Conservation (phyloP, 257 asterid species). For the Eucommia ulmoides region DNA sequence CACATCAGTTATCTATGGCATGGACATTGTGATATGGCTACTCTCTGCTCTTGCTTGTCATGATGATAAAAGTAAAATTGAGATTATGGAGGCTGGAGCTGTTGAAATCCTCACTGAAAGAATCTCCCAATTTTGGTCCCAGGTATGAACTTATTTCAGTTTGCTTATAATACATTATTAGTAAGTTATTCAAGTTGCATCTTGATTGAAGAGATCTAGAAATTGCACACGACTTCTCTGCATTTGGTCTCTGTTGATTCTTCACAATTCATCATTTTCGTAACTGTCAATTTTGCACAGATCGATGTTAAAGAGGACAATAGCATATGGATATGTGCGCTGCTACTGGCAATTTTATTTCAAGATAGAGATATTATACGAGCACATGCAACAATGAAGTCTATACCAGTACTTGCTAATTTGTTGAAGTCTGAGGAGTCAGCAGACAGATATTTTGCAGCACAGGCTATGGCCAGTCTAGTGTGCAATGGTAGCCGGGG, state of each 20-base stretch:
- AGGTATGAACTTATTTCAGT: conserved; percentile 33
- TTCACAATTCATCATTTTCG: too few species aligned
- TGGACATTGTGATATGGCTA: conserved; percentile 78
- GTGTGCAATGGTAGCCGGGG: conserved; percentile 99
- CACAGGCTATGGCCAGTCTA: conserved; percentile 90
- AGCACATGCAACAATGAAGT: conserved; percentile 70
- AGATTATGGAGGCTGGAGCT: conserved; percentile 89
- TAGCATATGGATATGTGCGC: conserved; percentile 78
- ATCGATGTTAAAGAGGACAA: conserved; percentile 76
- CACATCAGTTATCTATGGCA: conserved; percentile 67
- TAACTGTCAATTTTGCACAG: conserved; percentile 24
- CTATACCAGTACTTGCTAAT: conserved; percentile 74
- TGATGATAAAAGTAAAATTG: conserved; percentile 58
- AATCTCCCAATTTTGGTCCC: conserved; percentile 52
- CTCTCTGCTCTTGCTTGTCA: conserved; percentile 74
- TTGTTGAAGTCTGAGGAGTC: conserved; percentile 81
- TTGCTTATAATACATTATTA: conserved; percentile 4
- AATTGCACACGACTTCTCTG: conserved; percentile 1
- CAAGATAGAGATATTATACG: conserved; percentile 87
- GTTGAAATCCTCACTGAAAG: conserved; percentile 78
- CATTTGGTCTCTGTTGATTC: too few species aligned
- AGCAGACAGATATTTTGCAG: conserved; percentile 87
- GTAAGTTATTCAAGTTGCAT: conserved; percentile 4
- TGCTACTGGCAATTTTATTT: conserved; percentile 66
- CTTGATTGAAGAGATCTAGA: conserved; percentile 1